phyloP scores from a whole-genome alignment of 1,284 basidiomycete species.

The Blastosporella zonata region DNA sequence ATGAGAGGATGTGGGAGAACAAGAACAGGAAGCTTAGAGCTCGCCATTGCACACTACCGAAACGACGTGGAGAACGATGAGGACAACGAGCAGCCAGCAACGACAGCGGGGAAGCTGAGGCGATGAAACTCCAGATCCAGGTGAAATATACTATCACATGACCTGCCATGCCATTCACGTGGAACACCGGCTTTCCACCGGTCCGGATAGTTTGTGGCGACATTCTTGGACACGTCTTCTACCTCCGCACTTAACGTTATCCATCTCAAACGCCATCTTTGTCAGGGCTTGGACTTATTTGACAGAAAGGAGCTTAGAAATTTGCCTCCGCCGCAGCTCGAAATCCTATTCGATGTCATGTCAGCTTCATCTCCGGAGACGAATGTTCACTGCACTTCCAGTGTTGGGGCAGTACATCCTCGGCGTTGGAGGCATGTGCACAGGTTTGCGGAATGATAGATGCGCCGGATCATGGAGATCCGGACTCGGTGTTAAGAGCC shows the following conservation, averaged over 20 bases:
- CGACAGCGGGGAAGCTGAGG: neutral
- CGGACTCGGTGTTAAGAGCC: too few species aligned
- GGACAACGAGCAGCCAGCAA: constrained; percentile 9
- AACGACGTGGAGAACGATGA: constrained; percentile 2
- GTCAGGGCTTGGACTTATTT: neutral
- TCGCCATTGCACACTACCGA: constrained; percentile 31
- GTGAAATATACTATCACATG: constrained; percentile 15
- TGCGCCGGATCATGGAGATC: too few species aligned
- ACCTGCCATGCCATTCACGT: constrained; percentile 8
- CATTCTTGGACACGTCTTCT: constrained; percentile 7
- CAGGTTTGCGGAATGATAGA: too few species aligned
- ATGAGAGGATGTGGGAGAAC: constrained; percentile 61
- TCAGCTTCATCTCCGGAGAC: neutral
- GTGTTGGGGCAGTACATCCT: neutral
- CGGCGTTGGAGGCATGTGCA: neutral
- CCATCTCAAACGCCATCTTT: neutral
- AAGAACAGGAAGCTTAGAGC: constrained; percentile 54
- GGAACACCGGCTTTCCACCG: constrained; percentile 8
- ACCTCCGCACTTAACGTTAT: too few species aligned
- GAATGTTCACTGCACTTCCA: neutral
- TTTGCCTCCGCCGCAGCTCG: neutral
- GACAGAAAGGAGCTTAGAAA: constrained; percentile 8
- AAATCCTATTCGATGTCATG: constrained; percentile 1
- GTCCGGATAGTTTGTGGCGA: constrained; percentile 6
- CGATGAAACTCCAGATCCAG: neutral